These are phyloP conservation scores for Elaphomyces granulatus DNA, from an alignment of 495 filamentous ascomycete genomes.

Conservation along the genomic window DNA sequence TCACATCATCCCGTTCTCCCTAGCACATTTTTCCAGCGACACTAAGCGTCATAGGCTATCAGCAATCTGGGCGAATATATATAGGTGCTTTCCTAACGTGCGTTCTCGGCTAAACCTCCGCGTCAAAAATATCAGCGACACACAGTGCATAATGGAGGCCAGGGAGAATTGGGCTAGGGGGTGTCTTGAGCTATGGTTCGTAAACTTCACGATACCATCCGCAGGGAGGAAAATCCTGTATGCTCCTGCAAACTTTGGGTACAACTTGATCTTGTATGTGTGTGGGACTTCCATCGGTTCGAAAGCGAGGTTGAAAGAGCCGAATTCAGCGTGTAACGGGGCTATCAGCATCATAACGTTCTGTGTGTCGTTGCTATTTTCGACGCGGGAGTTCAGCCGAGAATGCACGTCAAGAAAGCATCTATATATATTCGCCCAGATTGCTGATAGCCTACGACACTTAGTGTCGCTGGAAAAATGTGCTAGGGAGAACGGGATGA, in stretches of 20 bases:
- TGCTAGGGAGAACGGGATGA: constrained; percentile 5
- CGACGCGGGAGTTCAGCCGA: not conserved
- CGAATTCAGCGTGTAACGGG: constrained; percentile 1
- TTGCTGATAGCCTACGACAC: not conserved
- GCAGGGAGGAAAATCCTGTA: not conserved
- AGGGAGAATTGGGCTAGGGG: not conserved
- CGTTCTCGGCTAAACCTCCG: not conserved
- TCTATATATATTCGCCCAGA: not conserved
- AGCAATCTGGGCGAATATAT: not conserved
- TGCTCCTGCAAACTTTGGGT: not conserved
- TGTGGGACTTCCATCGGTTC: not conserved
- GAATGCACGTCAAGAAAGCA: constrained; percentile 2
- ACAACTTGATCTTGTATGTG: not conserved
- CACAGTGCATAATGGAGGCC: not conserved
- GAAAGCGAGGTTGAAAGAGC: constrained; percentile 2
- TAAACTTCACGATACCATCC: not conserved
- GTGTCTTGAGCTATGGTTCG: not conserved
- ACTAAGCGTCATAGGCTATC: not conserved
- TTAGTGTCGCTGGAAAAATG: constrained; percentile 1
- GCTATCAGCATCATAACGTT: constrained; percentile 4
- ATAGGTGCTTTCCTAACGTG: constrained; percentile 2
- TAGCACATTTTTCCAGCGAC: too few species aligned
- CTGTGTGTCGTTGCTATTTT: constrained; percentile 1
- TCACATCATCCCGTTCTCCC: constrained; percentile 6
- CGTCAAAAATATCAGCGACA: not conserved